Percentiles rank a stretch among this genome's conserved stretches.
Conservation (phyloP, 345 rosid species). For the Firmiana major region DNA sequence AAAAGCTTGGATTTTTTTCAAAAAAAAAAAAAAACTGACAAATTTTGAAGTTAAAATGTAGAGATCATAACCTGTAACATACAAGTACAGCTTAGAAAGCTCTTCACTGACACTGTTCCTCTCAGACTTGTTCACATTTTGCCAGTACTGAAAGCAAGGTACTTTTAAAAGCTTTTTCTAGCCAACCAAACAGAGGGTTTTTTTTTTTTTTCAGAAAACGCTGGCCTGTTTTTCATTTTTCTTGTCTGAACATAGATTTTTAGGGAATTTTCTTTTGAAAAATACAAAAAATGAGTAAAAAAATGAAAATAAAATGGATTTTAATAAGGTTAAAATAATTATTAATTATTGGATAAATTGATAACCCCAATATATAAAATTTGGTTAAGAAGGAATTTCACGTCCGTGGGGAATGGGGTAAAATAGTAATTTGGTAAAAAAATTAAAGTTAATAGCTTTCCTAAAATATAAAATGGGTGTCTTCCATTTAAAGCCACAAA, state of each 20-base stretch:
- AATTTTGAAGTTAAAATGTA: background rate
- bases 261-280: background rate
- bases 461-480: background rate
- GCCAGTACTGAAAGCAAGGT: slow-evolving; percentile 26
- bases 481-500: slow-evolving; percentile 35
- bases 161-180: slow-evolving; percentile 12
- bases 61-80: slow-evolving; percentile 45
- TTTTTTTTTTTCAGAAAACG: slow-evolving; percentile 18
- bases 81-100: slow-evolving; percentile 3
- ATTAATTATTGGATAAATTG: slow-evolving; percentile 26
- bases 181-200: background rate
- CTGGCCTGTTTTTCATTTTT: slow-evolving; percentile 19
- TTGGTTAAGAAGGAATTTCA: slow-evolving; percentile 53
- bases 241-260: slow-evolving; percentile 26
- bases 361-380: slow-evolving; percentile 50
- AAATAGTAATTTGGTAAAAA: slow-evolving; percentile 22
- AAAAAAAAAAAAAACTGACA: background rate
- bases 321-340: slow-evolving; percentile 14
- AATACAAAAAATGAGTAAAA: slow-evolving; percentile 3
- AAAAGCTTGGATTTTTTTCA: slow-evolving; percentile 1
- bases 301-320: background rate
- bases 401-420: slow-evolving; percentile 52
- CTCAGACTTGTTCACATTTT: slow-evolving; percentile 28
- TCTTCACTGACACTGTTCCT: slow-evolving; percentile 17
- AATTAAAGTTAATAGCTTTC: slow-evolving; percentile 8